Evolutionary conservation across 1,284 basidiomycete species (phyloP).

Genomic region (Pisolithus thermaeus): DNA sequence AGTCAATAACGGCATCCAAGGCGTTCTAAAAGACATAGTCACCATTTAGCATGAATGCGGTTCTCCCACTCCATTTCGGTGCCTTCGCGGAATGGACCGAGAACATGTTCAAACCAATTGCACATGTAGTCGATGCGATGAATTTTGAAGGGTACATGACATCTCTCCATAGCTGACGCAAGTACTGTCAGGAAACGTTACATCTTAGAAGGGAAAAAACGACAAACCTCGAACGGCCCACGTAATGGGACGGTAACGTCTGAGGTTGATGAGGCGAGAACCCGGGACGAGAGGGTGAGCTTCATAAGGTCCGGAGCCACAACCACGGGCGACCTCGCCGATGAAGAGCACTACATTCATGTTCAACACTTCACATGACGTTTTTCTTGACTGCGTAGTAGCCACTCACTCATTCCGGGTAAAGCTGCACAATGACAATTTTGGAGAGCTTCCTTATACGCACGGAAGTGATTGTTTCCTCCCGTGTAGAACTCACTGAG

Average conservation of each 20-base stretch:
- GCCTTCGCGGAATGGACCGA: conserved; percentile 23
- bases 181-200: conserved; percentile 1
- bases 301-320: conserved; percentile 25
- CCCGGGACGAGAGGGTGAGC: conserved; percentile 24
- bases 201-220: not conserved
- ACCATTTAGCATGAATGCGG: conserved; percentile 26
- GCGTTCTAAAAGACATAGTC: conserved; percentile 1
- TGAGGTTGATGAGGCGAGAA: conserved; percentile 26
- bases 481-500: conserved; percentile 26
- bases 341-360: conserved; percentile 26
- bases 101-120: conserved; percentile 27
- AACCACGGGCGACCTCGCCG: conserved; percentile 28
- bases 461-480: conserved; percentile 29
- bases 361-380: conserved; percentile 5
- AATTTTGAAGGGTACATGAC: conserved; percentile 29
- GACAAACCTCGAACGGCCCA: conserved; percentile 29
- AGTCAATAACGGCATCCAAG: not conserved
- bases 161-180: conserved; percentile 26
- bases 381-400: not conserved
- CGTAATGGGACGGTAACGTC: conserved; percentile 30
- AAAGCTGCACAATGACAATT: conserved; percentile 30
- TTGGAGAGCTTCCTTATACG: conserved; percentile 34
- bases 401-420: conserved; percentile 25
- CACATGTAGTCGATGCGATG: conserved; percentile 27
- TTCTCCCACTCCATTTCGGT: conserved; percentile 29